Percentiles rank a stretch among this genome's conserved stretches.
These are phyloP conservation scores for Penicillium chermesinum DNA, from an alignment of 495 filamentous ascomycete species.

Conservation along the genomic window DNA sequence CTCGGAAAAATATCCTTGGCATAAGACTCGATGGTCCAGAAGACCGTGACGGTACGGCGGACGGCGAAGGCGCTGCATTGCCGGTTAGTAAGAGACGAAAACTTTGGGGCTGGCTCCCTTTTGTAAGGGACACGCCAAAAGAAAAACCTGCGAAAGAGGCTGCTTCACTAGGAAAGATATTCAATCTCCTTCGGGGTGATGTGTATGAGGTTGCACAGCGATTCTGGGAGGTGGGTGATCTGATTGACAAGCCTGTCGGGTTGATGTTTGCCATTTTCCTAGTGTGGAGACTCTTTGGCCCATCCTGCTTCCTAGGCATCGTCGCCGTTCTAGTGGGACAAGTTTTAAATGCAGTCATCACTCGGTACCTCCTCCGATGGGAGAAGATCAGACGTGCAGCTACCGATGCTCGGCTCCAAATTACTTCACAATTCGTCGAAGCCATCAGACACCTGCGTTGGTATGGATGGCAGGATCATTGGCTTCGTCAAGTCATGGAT, in stretches of 20 bases:
- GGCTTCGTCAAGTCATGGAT: slow-evolving; percentile 68
- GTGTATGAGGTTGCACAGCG: slow-evolving; percentile 77
- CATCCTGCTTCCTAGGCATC: slow-evolving; percentile 70
- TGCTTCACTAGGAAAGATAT: slow-evolving; percentile 76
- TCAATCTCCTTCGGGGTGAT: slow-evolving; percentile 74
- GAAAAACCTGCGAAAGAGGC: slow-evolving; percentile 42
- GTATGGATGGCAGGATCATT: slow-evolving; percentile 81
- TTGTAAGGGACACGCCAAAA: slow-evolving; percentile 1
- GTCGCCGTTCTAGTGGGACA: slow-evolving; percentile 60
- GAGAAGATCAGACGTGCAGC: slow-evolving; percentile 60
- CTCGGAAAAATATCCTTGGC: slow-evolving; percentile 63
- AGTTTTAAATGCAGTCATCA: slow-evolving; percentile 56
- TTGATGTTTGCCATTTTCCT: slow-evolving; percentile 62
- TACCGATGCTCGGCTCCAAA: slow-evolving; percentile 68
- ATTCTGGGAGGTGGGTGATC: slow-evolving; percentile 72
- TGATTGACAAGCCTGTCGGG: slow-evolving; percentile 65
- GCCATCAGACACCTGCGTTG: slow-evolving; percentile 79
- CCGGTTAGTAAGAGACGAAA: not conserved
- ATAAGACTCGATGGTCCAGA: slow-evolving; percentile 10
- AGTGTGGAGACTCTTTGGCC: slow-evolving; percentile 70
- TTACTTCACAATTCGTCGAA: slow-evolving; percentile 74
- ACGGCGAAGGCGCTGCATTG: slow-evolving; percentile 6
- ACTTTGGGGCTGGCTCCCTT: slow-evolving; percentile 12
- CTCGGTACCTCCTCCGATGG: slow-evolving; percentile 54
- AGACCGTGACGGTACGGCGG: not conserved